Base-by-base conservation (phyloP, 495 filamentous ascomycete species). In the Aspergillus sclerotiicarbonarius region DNA sequence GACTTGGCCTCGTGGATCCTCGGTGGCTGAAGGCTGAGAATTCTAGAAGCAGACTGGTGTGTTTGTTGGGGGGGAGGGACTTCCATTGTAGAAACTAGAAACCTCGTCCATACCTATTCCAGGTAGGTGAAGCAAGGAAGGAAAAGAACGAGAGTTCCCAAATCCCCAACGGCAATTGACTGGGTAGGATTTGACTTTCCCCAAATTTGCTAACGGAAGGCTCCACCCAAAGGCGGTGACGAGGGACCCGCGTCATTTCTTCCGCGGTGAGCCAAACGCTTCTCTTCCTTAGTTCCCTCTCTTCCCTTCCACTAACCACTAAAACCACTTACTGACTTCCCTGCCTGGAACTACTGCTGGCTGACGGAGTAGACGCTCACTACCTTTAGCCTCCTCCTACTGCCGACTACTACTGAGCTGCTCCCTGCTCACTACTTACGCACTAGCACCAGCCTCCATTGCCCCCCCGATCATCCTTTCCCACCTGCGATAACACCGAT, bases 191-290 rank as follows among this genome's bases (percentile, higher is more conserved):
- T 25, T 25, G 25, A 25, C 25, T 25, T 25, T 25, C 25, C 25
- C 41, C 41, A n/a, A 15, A 20, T 8, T 15, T 16, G n/a, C 41
- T 18, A 8, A 20, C 16, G 8, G 19, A 15, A 13, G n/a, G 46
- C 21, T 21, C 51, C 54, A 53, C 25, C 25, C 55, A 52, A 64
- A 62, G 62, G 65, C 65, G 65, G 65, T 67, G 62, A 67, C 62
- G 65, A 51, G 39, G 39, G 54, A 62, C 62, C 57, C 55, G 62
- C 65, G 58, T 67, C 59, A 65, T 57, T 56, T 59, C 39, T 51
- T 50, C 49, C 48, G 57, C 54, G 43, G 51, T 55, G 51, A 33
- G 56, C 55, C 58, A 58, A 56, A 35, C 52, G 52, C 44, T 63
- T 62, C 48, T 56, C 57, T 51, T 57, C 57, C 37, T 61, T 49